These are phyloP conservation scores for Candida freyschussii DNA, from an alignment of 1,139 yeast species.

Conservation along the genomic window DNA sequence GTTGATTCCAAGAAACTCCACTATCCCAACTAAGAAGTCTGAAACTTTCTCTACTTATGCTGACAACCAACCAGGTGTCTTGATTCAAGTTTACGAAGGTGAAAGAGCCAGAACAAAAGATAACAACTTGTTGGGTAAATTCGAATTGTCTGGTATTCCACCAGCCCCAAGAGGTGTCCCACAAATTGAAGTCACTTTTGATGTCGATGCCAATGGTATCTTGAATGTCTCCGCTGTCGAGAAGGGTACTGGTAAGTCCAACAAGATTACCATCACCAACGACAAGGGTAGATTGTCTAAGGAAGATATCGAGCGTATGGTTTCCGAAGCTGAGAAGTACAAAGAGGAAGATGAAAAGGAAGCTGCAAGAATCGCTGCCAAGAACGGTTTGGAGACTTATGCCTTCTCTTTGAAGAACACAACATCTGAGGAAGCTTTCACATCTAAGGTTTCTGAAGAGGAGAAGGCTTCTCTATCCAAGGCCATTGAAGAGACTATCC, in stretches of 20 bases:
- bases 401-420: constrained; percentile 78
- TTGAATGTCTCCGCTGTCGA: constrained; percentile 71
- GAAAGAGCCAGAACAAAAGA: constrained; percentile 71
- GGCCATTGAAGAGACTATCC: constrained; percentile 78
- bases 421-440: constrained; percentile 56
- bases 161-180: constrained; percentile 74
- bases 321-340: constrained; percentile 79
- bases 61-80: constrained; percentile 82
- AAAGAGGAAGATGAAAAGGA: constrained; percentile 78
- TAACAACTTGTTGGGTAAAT: constrained; percentile 68
- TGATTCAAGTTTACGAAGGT: constrained; percentile 73
- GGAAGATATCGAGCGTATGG: constrained; percentile 93
- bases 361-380: constrained; percentile 71
- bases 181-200: constrained; percentile 68
- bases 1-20: constrained; percentile 68
- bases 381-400: constrained; percentile 82
- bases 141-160: constrained; percentile 63
- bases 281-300: constrained; percentile 93
- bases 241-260: constrained; percentile 55
- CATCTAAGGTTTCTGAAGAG: constrained; percentile 76
- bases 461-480: constrained; percentile 81
- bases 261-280: constrained; percentile 69
- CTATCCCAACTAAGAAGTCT: constrained; percentile 67
- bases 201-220: constrained; percentile 80
- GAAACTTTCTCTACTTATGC: constrained; percentile 78